Base-by-base conservation (phyloP, 257 asterid genomes). In the Fraxinus americana region DNA sequence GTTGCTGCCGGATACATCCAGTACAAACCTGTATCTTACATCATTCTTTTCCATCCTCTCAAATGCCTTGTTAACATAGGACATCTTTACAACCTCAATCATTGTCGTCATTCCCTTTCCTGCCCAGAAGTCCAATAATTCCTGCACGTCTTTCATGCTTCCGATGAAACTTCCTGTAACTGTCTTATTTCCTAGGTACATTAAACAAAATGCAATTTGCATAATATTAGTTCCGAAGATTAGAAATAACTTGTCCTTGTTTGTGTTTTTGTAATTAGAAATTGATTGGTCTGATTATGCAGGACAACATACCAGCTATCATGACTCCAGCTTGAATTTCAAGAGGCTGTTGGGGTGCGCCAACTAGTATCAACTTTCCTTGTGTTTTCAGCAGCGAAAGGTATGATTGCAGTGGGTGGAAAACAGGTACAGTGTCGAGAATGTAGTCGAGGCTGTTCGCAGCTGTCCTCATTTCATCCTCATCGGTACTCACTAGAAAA, bases 1-100 rank as follows among this genome's bases (percentile, higher is more conserved):
- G 50, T 81, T 76, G 83, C 78, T 79, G 72, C 76, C 80, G 39
- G 84, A 88, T 1, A 88, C 82, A 73, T 88, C 88, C 48, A 83
- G 75, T 12, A 88, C 89, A 73, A 88, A 85, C 77, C 87, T 78
- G 73, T 85, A 88, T 72, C 88, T 82, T 39, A 88, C 89, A 39
- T 85, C 89, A 74, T 83, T 85, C 68, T 57, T 82, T 57, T 83
- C 88, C 87, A 88, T 80, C 65, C 91, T 85, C 71, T 75, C 74
- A 48, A 85, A 85, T 7, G 88, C 91, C 67, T 77, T 63, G 71
- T 85, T 81, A 27, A 86, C 82, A 70, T 71, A 80, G 19, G 85
- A 85, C 43, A 74, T 81, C 59, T 78, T 78, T 77, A 87, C 86
- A 73, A 87, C 83, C 35, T 87, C 89, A 21, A 85, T 78, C 82